Evolutionary conservation across 2,329 filamentous ascomycete genomes (phyloP), one percentile per base, ranked within the genome.

Genomic region (Emmonsia crescens): DNA sequence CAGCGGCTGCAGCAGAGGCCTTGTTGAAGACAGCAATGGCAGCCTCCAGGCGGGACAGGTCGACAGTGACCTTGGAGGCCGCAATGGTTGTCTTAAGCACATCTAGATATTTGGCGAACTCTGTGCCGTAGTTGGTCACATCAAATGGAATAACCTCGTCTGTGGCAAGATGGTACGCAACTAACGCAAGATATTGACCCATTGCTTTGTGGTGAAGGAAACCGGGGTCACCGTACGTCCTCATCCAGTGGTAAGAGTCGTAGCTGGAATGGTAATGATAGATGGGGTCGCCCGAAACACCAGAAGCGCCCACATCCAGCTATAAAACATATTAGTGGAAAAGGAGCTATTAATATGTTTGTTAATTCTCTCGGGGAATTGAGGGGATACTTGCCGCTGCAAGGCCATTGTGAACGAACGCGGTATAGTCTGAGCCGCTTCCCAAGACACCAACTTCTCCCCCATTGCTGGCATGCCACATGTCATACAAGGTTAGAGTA

Each of bases 161-260:
- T 36, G 64, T 72, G 12, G 74, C 68, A 42, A 78, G 67, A 63
- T 77, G 75, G 64, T 78, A 78, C 3, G 74, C 68, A 5, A 80
- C 68, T 8, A 80, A 70, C 0, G 75, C 70, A 2, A 79, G 66
- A 61, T 75, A 78, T 61, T 81, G 78, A 5, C 78, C 79, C 65
- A 83, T 79, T 2, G 76, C 78, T 8, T 75, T 74, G 65, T 83
- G 80, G 1, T 76, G 75, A 54, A 73, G 68, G 67, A 81, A 82
- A 2, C 77, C 79, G 0, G 79, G 79, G 65, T 83, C 80, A 5
- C 79, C 80, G 61, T 76, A 82, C 0, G 72, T 77, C 0, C 70
- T 66, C 79, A 83, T 82, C 80, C 80, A 83, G 62, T 78, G 75
- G 63, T 79, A 81, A 38, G 73, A 70, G 64, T 80, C 70, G 70